Evolutionary conservation across 495 filamentous ascomycete species (phyloP), one percentile per base, ranked within the genome.

Genomic region (Pseudoneurospora amorphoporcata): DNA sequence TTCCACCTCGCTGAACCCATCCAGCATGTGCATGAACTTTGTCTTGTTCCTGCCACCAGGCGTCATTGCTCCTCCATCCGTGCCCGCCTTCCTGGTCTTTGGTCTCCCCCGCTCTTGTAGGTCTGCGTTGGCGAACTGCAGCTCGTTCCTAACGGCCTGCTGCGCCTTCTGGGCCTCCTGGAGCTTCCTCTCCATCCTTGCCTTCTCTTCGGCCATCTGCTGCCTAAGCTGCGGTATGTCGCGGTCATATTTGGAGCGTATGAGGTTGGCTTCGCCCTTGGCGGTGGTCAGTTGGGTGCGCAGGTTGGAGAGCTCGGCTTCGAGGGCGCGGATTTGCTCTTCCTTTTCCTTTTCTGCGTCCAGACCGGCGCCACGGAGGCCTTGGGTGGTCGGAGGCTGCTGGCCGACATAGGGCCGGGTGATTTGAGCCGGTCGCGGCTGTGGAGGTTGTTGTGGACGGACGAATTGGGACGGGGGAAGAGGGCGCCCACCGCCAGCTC

Each of bases 1-100:
- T 76, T 88, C 87, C 29, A 86, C 79, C 53, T 86, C 85, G 68
- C 88, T 85, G 69, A 88, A 88, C 0, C 87, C 87, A 73, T 88
- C 87, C 14, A 82, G 79, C 35, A 85, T 77, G 0, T 81, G 79
- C 81, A 58, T 32, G 2, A 7, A 61, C 29, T 81, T 83, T 0
- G 77, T 73, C 71, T 83, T 85, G 8, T 78, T 77, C 78, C 86
- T 88, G 73, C 82, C 53, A 8, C 53, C 84, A 2, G 87, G 86
- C 3, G 87, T 87, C 0, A 77, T 75, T 0, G 81, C 73, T 4
- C 75, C 73, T 4, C 75, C 78, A 16, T 83, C 84, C 40, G 77
- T 80, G 4, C 53, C 53, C 23, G 29, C 53, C 35, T 80, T 80
- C 68, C 78, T 83, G 32, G 73, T 76, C 72, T 81, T 84, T 40